Evolutionary conservation across 495 filamentous ascomycete species (phyloP).

Genomic region (Penicillium salamii): DNA sequence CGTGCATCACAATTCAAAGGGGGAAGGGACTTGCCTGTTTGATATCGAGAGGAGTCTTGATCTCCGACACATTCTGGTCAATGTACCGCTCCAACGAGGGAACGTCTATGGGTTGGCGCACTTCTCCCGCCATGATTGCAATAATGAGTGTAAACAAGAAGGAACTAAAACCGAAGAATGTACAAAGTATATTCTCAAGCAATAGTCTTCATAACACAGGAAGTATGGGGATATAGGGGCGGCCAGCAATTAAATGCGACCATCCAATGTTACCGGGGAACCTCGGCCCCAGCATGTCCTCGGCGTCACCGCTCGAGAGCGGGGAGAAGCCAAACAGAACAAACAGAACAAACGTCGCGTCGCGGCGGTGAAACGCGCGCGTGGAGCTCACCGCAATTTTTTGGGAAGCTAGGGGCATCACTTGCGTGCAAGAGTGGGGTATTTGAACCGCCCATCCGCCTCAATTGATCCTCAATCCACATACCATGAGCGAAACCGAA

Average conservation of each 20-base stretch:
- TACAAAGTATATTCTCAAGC: too few species aligned
- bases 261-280: conserved; percentile 20
- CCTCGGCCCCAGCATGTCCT: conserved; percentile 26
- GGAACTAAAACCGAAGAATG: not conserved
- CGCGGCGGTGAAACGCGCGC: conserved; percentile 33
- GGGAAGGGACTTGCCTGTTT: conserved; percentile 65
- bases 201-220: too few species aligned
- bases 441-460: not conserved
- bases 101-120: conserved; percentile 86
- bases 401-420: conserved; percentile 2
- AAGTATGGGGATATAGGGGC: not conserved
- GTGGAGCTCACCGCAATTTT: conserved; percentile 24
- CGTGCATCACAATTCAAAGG: not conserved
- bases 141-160: not conserved
- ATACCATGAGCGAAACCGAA: conserved; percentile 52
- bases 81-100: conserved; percentile 76
- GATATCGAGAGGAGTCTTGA: conserved; percentile 76
- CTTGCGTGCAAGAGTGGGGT: conserved; percentile 1
- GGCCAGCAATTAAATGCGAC: conserved; percentile 1
- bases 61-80: conserved; percentile 67
- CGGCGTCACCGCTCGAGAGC: conserved; percentile 7
- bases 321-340: conserved; percentile 3
- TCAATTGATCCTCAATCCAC: not conserved
- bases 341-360: conserved; percentile 24
- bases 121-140: conserved; percentile 72